phyloP scores from a whole-genome alignment of 345 rosid genomes.

The Dimocarpus longan region DNA sequence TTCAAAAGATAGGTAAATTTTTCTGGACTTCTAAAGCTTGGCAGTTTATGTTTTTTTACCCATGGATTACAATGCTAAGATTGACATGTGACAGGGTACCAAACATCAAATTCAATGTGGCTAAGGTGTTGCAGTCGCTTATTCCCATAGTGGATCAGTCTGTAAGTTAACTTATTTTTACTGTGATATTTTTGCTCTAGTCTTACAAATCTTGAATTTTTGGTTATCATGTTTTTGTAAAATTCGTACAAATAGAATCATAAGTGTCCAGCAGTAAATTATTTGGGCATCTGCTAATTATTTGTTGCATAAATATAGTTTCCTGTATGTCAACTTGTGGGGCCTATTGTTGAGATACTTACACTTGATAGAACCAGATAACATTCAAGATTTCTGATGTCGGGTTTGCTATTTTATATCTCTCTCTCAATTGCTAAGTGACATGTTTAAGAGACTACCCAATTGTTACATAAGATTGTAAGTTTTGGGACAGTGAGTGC shows the following conservation, averaged over 20 bases:
- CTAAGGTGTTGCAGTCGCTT: slow-evolving; percentile 89
- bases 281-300: background rate
- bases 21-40: background rate
- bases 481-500: background rate
- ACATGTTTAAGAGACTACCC: background rate
- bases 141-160: slow-evolving; percentile 82
- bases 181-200: background rate
- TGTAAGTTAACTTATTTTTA: slow-evolving; percentile 47
- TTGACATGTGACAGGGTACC: slow-evolving; percentile 63
- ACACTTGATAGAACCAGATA: background rate
- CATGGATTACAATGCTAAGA: background rate
- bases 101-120: slow-evolving; percentile 94
- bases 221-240: background rate
- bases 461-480: background rate
- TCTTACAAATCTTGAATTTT: background rate
- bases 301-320: background rate
- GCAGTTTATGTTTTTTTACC: background rate
- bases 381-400: background rate
- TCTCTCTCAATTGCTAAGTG: background rate
- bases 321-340: background rate
- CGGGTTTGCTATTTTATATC: background rate
- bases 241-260: background rate
- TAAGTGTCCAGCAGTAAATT: background rate
- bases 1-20: slow-evolving; percentile 82
- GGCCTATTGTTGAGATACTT: background rate